A percentile compares a stretch with the other conserved stretches of the same genome.
Conservation (phyloP, 495 filamentous ascomycete species). For the Baudoinia panamericana region DNA sequence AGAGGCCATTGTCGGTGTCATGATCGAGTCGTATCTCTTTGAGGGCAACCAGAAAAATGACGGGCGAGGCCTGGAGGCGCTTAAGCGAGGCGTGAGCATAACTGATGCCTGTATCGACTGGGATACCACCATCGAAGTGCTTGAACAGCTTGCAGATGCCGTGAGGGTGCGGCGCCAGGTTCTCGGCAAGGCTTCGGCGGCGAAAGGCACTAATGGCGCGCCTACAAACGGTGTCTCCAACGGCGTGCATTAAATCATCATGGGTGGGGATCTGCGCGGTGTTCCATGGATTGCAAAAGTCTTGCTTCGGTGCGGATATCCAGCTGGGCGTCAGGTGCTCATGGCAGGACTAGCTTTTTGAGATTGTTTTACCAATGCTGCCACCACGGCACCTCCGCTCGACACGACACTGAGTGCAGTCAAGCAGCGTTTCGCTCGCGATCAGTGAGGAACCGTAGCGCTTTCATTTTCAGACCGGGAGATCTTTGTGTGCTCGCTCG, state of each 20-base stretch:
- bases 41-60: constrained; percentile 94
- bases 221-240: constrained; percentile 20
- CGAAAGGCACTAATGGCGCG: no score
- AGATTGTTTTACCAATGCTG: no score
- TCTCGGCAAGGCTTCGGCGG: constrained; percentile 5
- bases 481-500: constrained; percentile 20
- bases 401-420: no score
- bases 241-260: constrained; percentile 10
- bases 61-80: constrained; percentile 54
- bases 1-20: constrained; percentile 80
- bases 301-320: constrained; percentile 1
- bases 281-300: constrained; percentile 1
- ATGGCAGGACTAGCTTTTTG: no score
- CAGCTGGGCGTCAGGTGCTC: constrained; percentile 10
- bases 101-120: constrained; percentile 97
- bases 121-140: constrained; percentile 70
- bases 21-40: constrained; percentile 97
- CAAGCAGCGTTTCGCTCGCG: neutral
- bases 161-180: constrained; percentile 56
- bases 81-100: constrained; percentile 90
- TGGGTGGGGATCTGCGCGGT: neutral
- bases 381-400: no score
- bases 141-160: constrained; percentile 79
- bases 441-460: neutral
- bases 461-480: constrained; percentile 18